Evolutionary conservation across 1,284 basidiomycete genomes (phyloP).

Genomic region (Anthracocystis setariae): DNA sequence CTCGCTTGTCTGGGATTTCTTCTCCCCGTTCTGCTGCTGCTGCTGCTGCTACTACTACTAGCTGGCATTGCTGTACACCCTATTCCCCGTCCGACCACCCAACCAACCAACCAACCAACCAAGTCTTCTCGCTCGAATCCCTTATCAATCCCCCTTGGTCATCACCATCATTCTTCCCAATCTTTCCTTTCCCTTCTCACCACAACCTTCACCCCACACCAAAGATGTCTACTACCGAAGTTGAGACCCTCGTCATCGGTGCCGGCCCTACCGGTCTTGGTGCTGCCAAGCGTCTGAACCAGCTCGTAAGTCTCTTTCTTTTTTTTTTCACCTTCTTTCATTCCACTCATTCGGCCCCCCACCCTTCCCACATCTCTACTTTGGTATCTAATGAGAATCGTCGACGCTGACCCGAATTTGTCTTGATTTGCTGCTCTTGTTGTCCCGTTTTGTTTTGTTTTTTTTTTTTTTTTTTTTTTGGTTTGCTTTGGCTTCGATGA

Average conservation of each 20-base stretch:
- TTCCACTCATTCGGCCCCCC: too few species aligned
- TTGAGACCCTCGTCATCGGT: slow-evolving; percentile 67
- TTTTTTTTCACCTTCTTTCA: neutral
- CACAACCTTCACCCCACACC: neutral
- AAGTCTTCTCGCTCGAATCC: neutral
- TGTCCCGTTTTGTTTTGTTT: neutral
- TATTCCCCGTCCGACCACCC: too few species aligned
- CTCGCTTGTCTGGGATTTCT: neutral
- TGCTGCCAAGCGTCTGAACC: slow-evolving; percentile 71
- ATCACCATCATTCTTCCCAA: slow-evolving; percentile 5
- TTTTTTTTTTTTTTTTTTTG: neutral
- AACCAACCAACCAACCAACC: neutral
- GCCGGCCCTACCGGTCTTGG: slow-evolving; percentile 70
- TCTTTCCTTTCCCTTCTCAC: neutral
- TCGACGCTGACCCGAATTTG: too few species aligned
- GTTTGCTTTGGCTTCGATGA: slow-evolving; percentile 1
- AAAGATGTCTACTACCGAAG: slow-evolving; percentile 49
- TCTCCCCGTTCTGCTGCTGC: neutral
- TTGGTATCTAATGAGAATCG: too few species aligned
- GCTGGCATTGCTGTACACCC: neutral
- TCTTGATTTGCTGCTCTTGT: neutral
- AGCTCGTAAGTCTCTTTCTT: slow-evolving; percentile 66
- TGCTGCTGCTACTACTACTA: slow-evolving; percentile 1
- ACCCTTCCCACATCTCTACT: too few species aligned
- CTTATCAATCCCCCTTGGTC: neutral